phyloP scores from a whole-genome alignment of 257 asterid genomes.

The Eucommia ulmoides region DNA sequence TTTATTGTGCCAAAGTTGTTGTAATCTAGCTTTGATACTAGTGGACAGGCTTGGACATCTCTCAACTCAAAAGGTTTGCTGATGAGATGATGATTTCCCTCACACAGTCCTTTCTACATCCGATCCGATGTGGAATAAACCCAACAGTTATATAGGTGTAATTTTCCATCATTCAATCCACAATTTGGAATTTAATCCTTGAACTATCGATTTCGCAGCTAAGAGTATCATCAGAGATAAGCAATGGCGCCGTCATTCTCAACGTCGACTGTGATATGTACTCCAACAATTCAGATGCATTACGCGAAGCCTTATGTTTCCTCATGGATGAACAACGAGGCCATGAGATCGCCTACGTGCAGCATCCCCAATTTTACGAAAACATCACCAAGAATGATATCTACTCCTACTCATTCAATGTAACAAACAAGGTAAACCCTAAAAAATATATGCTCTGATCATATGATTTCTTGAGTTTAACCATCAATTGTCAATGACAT shows the following conservation, averaged over 20 bases:
- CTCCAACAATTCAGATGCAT: conserved; percentile 54
- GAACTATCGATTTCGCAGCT: too few relatives aligned
- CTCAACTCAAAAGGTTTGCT: too few relatives aligned
- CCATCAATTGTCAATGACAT: neutral
- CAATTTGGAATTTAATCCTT: too few relatives aligned
- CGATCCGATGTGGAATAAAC: neutral
- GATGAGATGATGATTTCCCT: neutral
- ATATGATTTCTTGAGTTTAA: neutral
- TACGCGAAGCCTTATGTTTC: conserved; percentile 63
- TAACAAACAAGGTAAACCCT: conserved; percentile 20
- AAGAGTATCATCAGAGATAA: conserved; percentile 65
- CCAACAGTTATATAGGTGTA: neutral
- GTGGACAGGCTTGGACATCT: too few relatives aligned
- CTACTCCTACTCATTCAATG: conserved; percentile 24
- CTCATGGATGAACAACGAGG: conserved; percentile 63
- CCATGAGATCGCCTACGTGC: conserved; percentile 34
- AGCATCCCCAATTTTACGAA: conserved; percentile 45
- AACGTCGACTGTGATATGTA: conserved; percentile 92
- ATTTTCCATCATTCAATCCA: neutral
- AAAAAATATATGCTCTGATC: neutral
- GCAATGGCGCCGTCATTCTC: conserved; percentile 72
- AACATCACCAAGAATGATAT: conserved; percentile 43
- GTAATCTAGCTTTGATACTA: too few relatives aligned
- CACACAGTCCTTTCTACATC: neutral
- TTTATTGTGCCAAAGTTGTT: too few relatives aligned